These are phyloP conservation scores for Pseudogymnoascus sp. DNA, from an alignment of 2,329 filamentous ascomycete species.

Conservation along the genomic window DNA sequence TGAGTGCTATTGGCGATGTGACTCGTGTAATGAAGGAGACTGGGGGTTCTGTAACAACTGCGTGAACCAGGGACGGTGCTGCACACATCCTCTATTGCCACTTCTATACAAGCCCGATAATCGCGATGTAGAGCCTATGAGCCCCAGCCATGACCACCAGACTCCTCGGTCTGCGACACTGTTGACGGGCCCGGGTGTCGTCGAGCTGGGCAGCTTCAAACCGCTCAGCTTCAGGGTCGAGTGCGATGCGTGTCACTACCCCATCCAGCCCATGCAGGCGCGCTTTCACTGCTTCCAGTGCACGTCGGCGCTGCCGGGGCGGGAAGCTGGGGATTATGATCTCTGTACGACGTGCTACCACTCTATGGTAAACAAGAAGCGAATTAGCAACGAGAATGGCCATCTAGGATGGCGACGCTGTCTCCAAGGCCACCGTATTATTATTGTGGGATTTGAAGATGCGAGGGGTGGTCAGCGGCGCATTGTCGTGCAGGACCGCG, in stretches of 20 bases:
- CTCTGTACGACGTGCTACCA: conserved; percentile 75
- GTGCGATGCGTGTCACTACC: conserved; percentile 70
- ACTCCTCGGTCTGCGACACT: conserved; percentile 41
- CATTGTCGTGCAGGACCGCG: conserved; percentile 61
- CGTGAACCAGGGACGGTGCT: conserved; percentile 73
- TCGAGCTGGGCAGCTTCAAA: conserved; percentile 48
- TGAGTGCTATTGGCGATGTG: conserved; percentile 84
- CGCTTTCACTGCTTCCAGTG: conserved; percentile 78
- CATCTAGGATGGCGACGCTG: conserved; percentile 78
- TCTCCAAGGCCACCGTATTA: conserved; percentile 74
- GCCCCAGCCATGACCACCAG: conserved; percentile 36
- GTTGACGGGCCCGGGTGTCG: conserved; percentile 39
- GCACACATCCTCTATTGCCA: conserved; percentile 74
- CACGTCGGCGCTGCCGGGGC: conserved; percentile 40
- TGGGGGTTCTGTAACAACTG: conserved; percentile 92
- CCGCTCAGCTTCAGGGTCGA: conserved; percentile 64
- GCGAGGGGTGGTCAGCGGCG: conserved; percentile 59
- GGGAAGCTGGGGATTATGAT: conserved; percentile 66
- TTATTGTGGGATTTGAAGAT: conserved; percentile 67
- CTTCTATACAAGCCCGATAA: conserved; percentile 51
- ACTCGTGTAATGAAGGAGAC: conserved; percentile 79
- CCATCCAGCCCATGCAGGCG: conserved; percentile 61
- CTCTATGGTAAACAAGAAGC: conserved; percentile 52
- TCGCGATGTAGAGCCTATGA: conserved; percentile 30
- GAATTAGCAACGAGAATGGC: conserved; percentile 69